These are phyloP conservation scores for Gnetum montanum DNA, from an alignment of 75 land plant genomes.

Conservation along the genomic window DNA sequence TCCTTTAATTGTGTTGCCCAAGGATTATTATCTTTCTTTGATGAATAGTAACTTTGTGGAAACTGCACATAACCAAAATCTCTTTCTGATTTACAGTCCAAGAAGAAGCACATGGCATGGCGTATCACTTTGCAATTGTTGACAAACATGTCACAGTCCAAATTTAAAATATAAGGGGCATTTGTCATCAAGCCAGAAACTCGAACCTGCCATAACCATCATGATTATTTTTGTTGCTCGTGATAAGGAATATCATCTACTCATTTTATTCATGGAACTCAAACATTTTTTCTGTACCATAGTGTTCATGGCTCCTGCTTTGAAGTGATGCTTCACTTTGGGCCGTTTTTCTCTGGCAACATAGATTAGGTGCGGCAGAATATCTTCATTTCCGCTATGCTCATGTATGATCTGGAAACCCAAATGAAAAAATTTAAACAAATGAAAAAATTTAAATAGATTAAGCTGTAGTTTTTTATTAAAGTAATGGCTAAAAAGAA, in stretches of 20 bases:
- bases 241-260: too few relatives aligned
- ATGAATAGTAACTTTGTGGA: constrained; percentile 28
- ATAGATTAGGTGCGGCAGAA: constrained; percentile 36
- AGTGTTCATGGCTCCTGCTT: constrained; percentile 64
- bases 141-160: constrained; percentile 32
- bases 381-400: not conserved
- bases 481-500: too few relatives aligned
- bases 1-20: too few relatives aligned
- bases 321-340: constrained; percentile 27
- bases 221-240: not conserved
- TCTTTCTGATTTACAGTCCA: constrained; percentile 17
- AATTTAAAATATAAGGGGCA: constrained; percentile 23
- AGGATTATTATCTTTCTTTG: too few relatives aligned
- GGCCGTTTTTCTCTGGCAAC: constrained; percentile 40
- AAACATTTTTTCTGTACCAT: too few relatives aligned
- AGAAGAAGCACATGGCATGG: constrained; percentile 27
- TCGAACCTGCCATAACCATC: constrained; percentile 9
- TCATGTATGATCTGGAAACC: not conserved
- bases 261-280: too few relatives aligned
- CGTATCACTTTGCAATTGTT: constrained; percentile 28
- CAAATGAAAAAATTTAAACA: not conserved
- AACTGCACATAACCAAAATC: constrained; percentile 29
- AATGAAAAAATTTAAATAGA: not conserved
- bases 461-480: too few relatives aligned
- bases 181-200: constrained; percentile 30